Conservation (phyloP, 2,329 filamentous ascomycete genomes). For the Aureobasidium sp. region DNA sequence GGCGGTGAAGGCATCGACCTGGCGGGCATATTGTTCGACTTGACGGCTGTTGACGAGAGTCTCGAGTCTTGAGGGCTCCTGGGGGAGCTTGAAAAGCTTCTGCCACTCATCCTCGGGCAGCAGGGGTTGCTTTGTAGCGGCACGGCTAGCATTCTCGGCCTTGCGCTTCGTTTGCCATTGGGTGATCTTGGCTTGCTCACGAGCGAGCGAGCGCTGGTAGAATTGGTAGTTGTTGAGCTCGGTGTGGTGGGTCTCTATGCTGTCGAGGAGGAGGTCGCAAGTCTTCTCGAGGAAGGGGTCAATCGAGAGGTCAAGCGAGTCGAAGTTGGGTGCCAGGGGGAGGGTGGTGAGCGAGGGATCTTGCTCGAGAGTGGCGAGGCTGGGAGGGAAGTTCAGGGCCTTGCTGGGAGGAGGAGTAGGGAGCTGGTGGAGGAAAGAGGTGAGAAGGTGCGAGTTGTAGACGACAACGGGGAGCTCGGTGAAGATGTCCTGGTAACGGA, state of each 20-base stretch:
- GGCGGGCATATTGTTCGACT: constrained; percentile 95
- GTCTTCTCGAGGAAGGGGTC: constrained; percentile 98
- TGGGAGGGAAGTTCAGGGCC: constrained; percentile 68
- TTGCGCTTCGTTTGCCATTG: constrained; percentile 97
- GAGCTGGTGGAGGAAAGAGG: constrained; percentile 88
- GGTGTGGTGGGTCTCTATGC: constrained; percentile 95
- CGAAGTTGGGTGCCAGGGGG: constrained; percentile 80
- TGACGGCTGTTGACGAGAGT: constrained; percentile 92
- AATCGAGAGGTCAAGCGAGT: constrained; percentile 84
- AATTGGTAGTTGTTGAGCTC: constrained; percentile 99
- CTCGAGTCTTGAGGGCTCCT: constrained; percentile 88
- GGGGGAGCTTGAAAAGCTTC: constrained; percentile 92
- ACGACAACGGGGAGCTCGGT: constrained; percentile 81
- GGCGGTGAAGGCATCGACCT: constrained; percentile 93
- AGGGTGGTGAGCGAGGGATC: constrained; percentile 51
- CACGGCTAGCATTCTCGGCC: constrained; percentile 81
- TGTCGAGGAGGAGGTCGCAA: constrained; percentile 89
- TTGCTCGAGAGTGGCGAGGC: constrained; percentile 68
- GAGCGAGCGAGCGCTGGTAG: constrained; percentile 87
- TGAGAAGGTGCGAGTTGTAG: constrained; percentile 96
- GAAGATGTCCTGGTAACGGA: constrained; percentile 90
- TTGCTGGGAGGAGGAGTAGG: constrained; percentile 54
- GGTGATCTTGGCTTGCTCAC: constrained; percentile 93
- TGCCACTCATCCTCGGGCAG: constrained; percentile 98
- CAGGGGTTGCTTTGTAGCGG: constrained; percentile 76